Evolutionary conservation across 306 rosid genomes (phyloP), one percentile per base, ranked within the genome.

Genomic region (Ceratonia siliqua): DNA sequence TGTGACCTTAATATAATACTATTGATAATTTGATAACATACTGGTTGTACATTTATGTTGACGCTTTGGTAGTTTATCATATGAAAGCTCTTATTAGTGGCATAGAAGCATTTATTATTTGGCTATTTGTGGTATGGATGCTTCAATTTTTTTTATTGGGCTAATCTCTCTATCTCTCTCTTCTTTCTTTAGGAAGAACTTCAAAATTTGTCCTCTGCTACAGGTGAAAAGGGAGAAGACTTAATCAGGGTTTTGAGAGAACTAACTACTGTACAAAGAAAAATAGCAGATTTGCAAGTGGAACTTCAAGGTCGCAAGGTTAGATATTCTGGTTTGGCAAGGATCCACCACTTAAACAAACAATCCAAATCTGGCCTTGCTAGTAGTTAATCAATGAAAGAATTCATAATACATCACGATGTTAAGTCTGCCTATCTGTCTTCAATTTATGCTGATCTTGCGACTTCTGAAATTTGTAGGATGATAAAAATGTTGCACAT

Each of bases 301-400:
- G 97, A 94, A 79, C 99, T 94, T 81, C 99, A 94, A 86, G 96
- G 96, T 52, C 90, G 99, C 80, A 94, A 94, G 89, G 97, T 92
- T 70, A 62, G 52, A 13, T 48, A 5, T 73, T 81, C 30, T 4
- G 0, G 28, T 72, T 72, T 56, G 14, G 8, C 25, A 30, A 74
- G 36, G 79, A 68, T 77, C n/a, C 18, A 4, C 22, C 30, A 14
- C 57, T 72, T 36, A 4, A 8, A 24, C 73, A 56, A 35, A 49
- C 49, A 8, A 0, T 2, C 33, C 1, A n/a, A n/a, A 54, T 32
- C 7, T 53, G 48, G 6, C 14, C 17, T 9, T 12, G 41, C 74
- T 13, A 4, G 30, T 77, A 52, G 14, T 65, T 65, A 64, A 64
- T 24, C 15, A 25, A 30, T 41, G 18, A 57, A 21, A 27, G 3